Evolutionary conservation across 768 basidiomycete species (phyloP).

Genomic region (Auricularia auricula-judae): DNA sequence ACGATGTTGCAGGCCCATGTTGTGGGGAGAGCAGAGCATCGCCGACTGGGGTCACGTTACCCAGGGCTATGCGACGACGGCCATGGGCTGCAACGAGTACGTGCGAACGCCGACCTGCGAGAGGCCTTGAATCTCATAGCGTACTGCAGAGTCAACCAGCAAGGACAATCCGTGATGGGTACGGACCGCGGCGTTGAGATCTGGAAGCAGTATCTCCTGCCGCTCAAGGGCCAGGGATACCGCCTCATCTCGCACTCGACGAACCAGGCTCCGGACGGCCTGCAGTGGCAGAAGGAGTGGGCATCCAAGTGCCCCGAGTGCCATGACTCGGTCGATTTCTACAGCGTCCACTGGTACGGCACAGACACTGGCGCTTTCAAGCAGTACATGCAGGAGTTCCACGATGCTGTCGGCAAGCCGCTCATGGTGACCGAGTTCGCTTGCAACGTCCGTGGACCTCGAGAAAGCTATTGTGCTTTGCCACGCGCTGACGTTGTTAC

Average conservation of each 20-base stretch:
- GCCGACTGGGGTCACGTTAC: background rate
- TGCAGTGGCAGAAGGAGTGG: constrained; percentile 56
- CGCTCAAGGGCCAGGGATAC: constrained; percentile 47
- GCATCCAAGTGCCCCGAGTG: constrained; percentile 31
- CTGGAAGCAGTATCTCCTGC: constrained; percentile 54
- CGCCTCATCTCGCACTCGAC: constrained; percentile 52
- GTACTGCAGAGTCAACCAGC: constrained; percentile 51
- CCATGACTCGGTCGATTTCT: constrained; percentile 9
- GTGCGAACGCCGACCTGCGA: background rate
- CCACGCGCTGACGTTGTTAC: constrained; percentile 1
- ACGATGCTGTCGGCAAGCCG: constrained; percentile 30
- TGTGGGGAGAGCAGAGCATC: background rate
- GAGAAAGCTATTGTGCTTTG: background rate
- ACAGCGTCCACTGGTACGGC: constrained; percentile 66
- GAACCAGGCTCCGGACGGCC: constrained; percentile 48
- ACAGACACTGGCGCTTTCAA: constrained; percentile 36
- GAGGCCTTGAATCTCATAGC: background rate
- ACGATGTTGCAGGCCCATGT: background rate
- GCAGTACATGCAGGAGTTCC: constrained; percentile 35
- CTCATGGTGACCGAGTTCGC: constrained; percentile 67
- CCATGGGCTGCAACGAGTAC: constrained; percentile 1
- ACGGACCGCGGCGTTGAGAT: constrained; percentile 37
- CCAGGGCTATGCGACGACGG: background rate
- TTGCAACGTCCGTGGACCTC: constrained; percentile 34
- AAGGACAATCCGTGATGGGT: constrained; percentile 47